Conservation (phyloP, 2,329 filamentous ascomycete genomes). For the Trichoderma sp. region DNA sequence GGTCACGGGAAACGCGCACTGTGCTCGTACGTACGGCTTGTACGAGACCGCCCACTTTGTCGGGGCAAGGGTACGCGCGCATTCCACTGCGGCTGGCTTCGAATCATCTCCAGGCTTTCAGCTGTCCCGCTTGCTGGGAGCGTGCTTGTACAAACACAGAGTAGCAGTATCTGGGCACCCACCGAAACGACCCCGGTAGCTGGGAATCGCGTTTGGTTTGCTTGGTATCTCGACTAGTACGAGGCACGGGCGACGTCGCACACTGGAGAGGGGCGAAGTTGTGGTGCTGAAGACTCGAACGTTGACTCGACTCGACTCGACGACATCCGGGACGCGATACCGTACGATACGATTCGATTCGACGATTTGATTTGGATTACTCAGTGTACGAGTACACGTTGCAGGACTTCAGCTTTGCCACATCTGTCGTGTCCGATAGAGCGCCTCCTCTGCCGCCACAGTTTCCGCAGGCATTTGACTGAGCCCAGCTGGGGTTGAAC, state of each 20-base stretch:
- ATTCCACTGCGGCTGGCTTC: slow-evolving; percentile 17
- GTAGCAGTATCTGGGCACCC: slow-evolving; percentile 15
- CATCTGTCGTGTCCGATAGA: slow-evolving; percentile 18
- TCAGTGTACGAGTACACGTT: background rate
- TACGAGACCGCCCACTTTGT: background rate
- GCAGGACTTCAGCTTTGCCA: slow-evolving; percentile 14
- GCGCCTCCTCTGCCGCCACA: slow-evolving; percentile 18
- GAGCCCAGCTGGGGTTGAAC: slow-evolving; percentile 7
- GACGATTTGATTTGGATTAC: background rate
- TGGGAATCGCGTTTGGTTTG: background rate
- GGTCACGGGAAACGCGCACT: background rate
- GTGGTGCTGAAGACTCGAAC: background rate
- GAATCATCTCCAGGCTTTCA: slow-evolving; percentile 21
- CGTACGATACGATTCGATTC: background rate
- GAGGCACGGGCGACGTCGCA: background rate
- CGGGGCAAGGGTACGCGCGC: background rate
- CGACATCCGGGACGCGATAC: background rate
- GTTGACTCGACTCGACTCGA: background rate
- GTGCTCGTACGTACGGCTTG: background rate
- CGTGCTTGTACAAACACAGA: slow-evolving; percentile 12
- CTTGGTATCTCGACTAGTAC: background rate
- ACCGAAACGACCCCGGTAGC: background rate
- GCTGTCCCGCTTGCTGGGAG: slow-evolving; percentile 14
- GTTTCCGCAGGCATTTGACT: background rate
- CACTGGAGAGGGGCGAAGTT: background rate